Percentiles rank a stretch among this genome's conserved stretches.
Evolutionary conservation across 2,329 filamentous ascomycete species (phyloP).

Genomic region (Scolecobasidium constrictum): DNA sequence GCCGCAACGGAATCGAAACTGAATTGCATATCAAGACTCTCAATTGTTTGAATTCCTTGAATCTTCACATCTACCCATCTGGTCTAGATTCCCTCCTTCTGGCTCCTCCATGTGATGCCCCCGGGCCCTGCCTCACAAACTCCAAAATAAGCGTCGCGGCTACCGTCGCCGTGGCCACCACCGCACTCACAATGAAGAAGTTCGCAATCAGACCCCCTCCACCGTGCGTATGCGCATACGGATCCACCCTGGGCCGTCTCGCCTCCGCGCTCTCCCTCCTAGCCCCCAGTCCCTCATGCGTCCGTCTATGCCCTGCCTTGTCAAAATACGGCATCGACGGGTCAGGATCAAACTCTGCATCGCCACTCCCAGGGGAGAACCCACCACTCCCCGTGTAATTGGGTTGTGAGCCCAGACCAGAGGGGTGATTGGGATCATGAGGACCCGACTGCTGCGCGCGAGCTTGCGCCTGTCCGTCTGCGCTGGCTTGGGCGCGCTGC

Average conservation of each 20-base stretch:
- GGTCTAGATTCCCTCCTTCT: no score
- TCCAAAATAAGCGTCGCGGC: neutral
- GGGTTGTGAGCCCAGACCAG: constrained; percentile 52
- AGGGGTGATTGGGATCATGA: constrained; percentile 15
- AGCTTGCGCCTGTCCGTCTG: constrained; percentile 15
- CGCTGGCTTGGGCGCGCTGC: constrained; percentile 10
- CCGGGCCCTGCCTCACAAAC: no score
- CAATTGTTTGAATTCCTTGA: no score
- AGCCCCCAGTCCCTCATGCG: constrained; percentile 43
- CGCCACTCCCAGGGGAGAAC: neutral
- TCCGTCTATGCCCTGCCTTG: constrained; percentile 57
- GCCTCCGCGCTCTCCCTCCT: constrained; percentile 42
- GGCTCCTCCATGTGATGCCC: no score
- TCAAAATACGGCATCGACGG: constrained; percentile 70
- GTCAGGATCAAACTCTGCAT: constrained; percentile 28
- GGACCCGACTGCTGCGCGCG: constrained; percentile 12
- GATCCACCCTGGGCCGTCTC: constrained; percentile 15
- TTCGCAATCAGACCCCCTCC: constrained; percentile 2
- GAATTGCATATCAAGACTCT: no score
- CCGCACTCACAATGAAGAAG: constrained; percentile 5
- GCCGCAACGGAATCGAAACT: no score
- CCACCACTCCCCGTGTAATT: constrained; percentile 15
- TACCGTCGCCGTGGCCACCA: constrained; percentile 3
- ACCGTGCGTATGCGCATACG: neutral
- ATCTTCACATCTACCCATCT: no score